These are phyloP conservation scores for Leishmania braziliensis DNA, from an alignment of 208 protist species.

Conservation along the genomic window DNA sequence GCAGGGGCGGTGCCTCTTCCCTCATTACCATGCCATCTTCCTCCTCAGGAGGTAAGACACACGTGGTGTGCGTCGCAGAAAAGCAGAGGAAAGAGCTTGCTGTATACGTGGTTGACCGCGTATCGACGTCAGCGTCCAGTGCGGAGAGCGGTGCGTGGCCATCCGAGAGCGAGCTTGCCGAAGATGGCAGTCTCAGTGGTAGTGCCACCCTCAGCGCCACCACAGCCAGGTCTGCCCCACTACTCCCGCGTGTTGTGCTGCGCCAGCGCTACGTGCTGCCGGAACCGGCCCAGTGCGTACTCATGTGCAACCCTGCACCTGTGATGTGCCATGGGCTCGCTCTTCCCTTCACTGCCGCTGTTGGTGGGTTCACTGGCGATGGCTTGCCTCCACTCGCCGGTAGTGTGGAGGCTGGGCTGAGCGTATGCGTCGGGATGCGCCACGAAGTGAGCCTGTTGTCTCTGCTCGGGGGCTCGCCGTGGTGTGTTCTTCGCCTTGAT, in stretches of 20 bases:
- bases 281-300: slow-evolving; percentile 42
- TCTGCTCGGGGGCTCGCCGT: slow-evolving; percentile 53
- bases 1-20: background rate
- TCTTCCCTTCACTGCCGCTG: background rate
- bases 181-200: background rate
- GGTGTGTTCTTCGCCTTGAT: slow-evolving; percentile 56
- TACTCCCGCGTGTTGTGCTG: slow-evolving; percentile 29
- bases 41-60: background rate
- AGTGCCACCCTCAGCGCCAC: background rate
- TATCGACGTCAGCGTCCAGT: slow-evolving; percentile 13
- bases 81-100: slow-evolving; percentile 27
- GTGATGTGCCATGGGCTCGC: background rate
- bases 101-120: slow-evolving; percentile 30
- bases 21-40: background rate
- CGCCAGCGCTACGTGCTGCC: slow-evolving; percentile 46
- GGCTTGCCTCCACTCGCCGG: background rate
- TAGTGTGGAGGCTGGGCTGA: slow-evolving; percentile 33
- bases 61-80: slow-evolving; percentile 35
- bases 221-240: background rate
- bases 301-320: slow-evolving; percentile 39
- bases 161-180: background rate
- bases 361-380: background rate
- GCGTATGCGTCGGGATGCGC: slow-evolving; percentile 72
- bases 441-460: slow-evolving; percentile 67
- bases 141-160: background rate